Percentiles rank a stretch among this genome's conserved stretches.
Conservation (phyloP, 1,284 basidiomycete species). For the Schizophyllum amplum region DNA sequence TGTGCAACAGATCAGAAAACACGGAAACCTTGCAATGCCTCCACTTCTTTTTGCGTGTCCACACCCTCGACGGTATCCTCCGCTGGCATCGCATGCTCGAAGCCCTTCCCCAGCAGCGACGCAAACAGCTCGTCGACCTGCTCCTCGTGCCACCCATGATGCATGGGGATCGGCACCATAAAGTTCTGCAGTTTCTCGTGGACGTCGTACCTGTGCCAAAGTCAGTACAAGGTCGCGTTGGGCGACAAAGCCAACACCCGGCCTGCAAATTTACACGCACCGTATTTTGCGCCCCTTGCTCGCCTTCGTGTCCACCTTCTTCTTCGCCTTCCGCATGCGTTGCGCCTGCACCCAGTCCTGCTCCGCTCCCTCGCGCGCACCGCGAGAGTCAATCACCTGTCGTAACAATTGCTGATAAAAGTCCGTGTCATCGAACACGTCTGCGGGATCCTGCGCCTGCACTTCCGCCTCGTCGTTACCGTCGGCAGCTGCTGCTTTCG, state of each 20-base stretch:
- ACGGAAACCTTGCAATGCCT: not conserved
- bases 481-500: too few relatives aligned
- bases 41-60: not conserved
- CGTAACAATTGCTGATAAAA: conserved; percentile 87
- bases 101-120: conserved; percentile 71
- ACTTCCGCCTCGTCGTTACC: conserved; percentile 23
- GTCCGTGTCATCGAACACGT: conserved; percentile 82
- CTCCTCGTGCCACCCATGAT: conserved; percentile 79
- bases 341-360: conserved; percentile 58
- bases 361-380: conserved; percentile 33
- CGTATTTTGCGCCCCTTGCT: conserved; percentile 85
- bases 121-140: conserved; percentile 90
- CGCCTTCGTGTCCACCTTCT: conserved; percentile 87
- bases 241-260: too few relatives aligned
- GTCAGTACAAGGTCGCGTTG: conserved; percentile 13
- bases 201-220: conserved; percentile 63
- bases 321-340: conserved; percentile 65
- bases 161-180: conserved; percentile 77
- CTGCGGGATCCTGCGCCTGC: conserved; percentile 32
- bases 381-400: conserved; percentile 76
- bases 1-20: too few relatives aligned
- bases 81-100: conserved; percentile 27
- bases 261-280: too few relatives aligned
- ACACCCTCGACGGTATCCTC: not conserved
- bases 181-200: conserved; percentile 93